phyloP scores from a whole-genome alignment of 495 filamentous ascomycete species.

The Thermothielavioides terrestris region DNA sequence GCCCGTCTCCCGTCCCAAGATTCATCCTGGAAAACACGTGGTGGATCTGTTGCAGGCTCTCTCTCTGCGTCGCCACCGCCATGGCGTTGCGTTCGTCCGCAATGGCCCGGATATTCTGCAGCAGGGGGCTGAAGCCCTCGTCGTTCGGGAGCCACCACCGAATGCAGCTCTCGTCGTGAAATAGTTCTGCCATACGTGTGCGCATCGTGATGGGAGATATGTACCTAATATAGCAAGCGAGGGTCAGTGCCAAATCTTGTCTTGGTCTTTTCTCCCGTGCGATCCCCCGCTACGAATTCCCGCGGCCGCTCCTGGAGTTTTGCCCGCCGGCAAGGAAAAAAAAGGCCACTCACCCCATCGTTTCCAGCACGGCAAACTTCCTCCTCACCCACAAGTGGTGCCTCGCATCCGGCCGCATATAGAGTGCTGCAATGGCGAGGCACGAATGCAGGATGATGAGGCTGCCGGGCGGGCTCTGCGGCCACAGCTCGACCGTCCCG shows the following conservation, averaged over 20 bases:
- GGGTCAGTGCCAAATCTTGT: no score
- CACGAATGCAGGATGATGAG: conserved; percentile 66
- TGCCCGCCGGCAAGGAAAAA: no score
- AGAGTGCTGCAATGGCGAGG: conserved; percentile 66
- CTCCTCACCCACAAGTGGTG: conserved; percentile 77
- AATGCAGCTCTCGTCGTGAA: conserved; percentile 56
- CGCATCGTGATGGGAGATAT: conserved; percentile 71
- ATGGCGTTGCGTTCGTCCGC: conserved; percentile 61
- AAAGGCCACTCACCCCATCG: conserved; percentile 60
- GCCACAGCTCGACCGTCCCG: conserved; percentile 67
- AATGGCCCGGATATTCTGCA: conserved; percentile 68
- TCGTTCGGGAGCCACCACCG: conserved; percentile 86
- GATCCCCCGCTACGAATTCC: no score
- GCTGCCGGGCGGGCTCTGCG: conserved; percentile 57
- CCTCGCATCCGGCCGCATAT: conserved; percentile 61
- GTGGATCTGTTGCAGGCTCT: conserved; percentile 68
- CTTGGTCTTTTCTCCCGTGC: background rate
- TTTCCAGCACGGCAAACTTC: conserved; percentile 72
- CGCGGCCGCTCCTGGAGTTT: no score
- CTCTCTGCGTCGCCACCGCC: conserved; percentile 51
- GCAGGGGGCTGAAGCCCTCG: conserved; percentile 59
- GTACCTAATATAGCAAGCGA: no score
- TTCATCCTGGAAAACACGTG: conserved; percentile 53
- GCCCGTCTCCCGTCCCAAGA: conserved; percentile 16
- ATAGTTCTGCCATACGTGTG: conserved; percentile 59